Evolutionary conservation across 2,329 filamentous ascomycete species (phyloP), one percentile per base, ranked within the genome.

Genomic region (Penicillium vulpinum): DNA sequence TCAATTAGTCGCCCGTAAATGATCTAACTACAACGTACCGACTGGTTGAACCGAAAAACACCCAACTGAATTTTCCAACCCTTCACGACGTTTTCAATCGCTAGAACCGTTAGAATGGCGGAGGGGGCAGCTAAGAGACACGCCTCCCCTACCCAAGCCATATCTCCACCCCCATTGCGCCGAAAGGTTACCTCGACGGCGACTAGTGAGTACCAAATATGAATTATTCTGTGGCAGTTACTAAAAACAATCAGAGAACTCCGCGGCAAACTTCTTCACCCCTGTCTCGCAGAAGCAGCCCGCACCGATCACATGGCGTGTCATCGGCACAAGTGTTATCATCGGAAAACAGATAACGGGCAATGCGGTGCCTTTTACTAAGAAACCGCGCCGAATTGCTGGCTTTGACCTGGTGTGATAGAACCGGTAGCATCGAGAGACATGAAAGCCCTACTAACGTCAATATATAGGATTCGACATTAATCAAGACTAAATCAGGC

Each of bases 191-290:
- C 80, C 52, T 79, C 82, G 4, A 80, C 79, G 5, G 81, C 81
- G 5, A 85, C 80, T 33, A 83, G 82, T 84, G 60, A 66, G 72
- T 64, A 24, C 24, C 31, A 28, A 22, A n/a, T 21, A n/a, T 4
- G 10, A 16, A 22, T 28, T 5, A 13, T 16, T 10, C 2, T 18
- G 9, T 33, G 22, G 5, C 9, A 22, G 5, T 22, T 18, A 2
- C 31, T 53, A 11, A 41, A 49, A n/a, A 9, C 9, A 22, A n/a
- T 13, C 2, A 77, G 75, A 71, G 51, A 71, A 69, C 33, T 85
- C 88, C 1, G 85, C 96, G 1, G 84, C 89, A 21, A 91, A 84
- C 52, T 97, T 97, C 79, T 97, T 97, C 75, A 96, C 88, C 0
- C 92, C 92, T 0, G 72, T 83, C 0, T 97, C 92, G 0, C 85